These are phyloP conservation scores for Penicillium vulpinum DNA, from an alignment of 2,329 filamentous ascomycete genomes.

Conservation along the genomic window DNA sequence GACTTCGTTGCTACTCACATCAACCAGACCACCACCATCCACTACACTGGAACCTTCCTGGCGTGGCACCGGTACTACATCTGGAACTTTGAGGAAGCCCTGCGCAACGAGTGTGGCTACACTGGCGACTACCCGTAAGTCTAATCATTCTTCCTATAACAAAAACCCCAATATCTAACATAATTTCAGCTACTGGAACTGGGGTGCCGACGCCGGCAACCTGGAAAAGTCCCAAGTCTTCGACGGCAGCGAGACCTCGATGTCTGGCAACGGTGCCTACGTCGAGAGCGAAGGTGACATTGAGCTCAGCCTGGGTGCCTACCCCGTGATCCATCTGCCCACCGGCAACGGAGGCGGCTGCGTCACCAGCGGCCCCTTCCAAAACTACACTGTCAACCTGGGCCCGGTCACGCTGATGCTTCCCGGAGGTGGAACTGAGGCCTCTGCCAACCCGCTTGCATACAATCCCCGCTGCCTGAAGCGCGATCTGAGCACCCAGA, in stretches of 20 bases:
- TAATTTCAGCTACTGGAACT: conserved; percentile 47
- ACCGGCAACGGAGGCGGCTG: conserved; percentile 41
- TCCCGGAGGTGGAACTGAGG: conserved; percentile 6
- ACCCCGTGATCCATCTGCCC: conserved; percentile 45
- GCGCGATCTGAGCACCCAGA: conserved; percentile 27
- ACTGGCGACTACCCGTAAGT: conserved; percentile 34
- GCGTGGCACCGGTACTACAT: conserved; percentile 41
- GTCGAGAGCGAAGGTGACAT: conserved; percentile 27
- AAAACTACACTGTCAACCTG: conserved; percentile 36
- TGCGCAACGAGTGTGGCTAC: conserved; percentile 43
- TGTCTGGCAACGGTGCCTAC: conserved; percentile 49
- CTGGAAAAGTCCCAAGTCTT: conserved; percentile 49
- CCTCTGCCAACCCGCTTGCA: conserved; percentile 18
- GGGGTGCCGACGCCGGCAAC: conserved; percentile 41
- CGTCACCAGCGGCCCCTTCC: conserved; percentile 37
- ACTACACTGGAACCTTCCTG: conserved; percentile 36
- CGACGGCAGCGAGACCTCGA: conserved; percentile 50
- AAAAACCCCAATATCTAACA: neutral
- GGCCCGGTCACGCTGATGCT: conserved; percentile 24
- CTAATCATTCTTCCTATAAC: neutral
- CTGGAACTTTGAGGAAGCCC: conserved; percentile 33
- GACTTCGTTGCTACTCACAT: conserved; percentile 55
- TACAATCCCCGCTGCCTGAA: conserved; percentile 36
- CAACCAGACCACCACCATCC: conserved; percentile 49
- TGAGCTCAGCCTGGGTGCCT: conserved; percentile 13